Conservation (phyloP, 345 rosid genomes). For the Raphanus sativus region DNA sequence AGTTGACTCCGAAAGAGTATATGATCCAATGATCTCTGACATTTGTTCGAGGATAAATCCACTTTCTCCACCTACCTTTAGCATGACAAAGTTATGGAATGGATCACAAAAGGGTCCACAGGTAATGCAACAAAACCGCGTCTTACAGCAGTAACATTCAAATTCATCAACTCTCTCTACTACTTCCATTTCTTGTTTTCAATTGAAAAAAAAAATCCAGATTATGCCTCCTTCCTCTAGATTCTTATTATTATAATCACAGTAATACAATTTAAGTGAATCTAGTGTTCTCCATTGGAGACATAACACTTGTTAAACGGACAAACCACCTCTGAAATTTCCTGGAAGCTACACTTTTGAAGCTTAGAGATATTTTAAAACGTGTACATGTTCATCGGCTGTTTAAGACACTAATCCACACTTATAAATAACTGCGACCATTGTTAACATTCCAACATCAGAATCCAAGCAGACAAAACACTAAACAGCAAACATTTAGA, state of each 20-base stretch:
- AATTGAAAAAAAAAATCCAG: not conserved
- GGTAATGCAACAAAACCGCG: conserved; percentile 36
- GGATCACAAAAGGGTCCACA: conserved; percentile 21
- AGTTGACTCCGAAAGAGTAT: not conserved
- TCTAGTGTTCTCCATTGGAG: conserved; percentile 22
- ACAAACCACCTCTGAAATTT: conserved; percentile 18
- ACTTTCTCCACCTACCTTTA: not conserved
- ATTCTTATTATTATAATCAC: conserved; percentile 23
- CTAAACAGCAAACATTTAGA: not conserved
- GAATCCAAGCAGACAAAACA: not conserved
- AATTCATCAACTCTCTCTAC: conserved; percentile 16
- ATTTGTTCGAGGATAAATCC: conserved; percentile 11
- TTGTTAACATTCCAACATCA: conserved; percentile 29
- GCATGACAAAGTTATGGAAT: conserved; percentile 22
- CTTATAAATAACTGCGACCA: conserved; percentile 22
- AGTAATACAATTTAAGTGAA: conserved; percentile 20
- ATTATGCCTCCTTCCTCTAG: conserved; percentile 28
- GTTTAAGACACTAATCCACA: conserved; percentile 28
- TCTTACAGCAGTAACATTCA: conserved; percentile 17
- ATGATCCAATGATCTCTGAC: conserved; percentile 21
- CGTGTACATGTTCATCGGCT: conserved; percentile 31
- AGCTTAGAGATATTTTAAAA: conserved; percentile 6
- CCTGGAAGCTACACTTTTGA: conserved; percentile 11
- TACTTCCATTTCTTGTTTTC: conserved; percentile 1
- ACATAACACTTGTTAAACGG: conserved; percentile 29